These are phyloP conservation scores for Clarireedia hainanense DNA, from an alignment of 2,329 filamentous ascomycete species.

Conservation along the genomic window DNA sequence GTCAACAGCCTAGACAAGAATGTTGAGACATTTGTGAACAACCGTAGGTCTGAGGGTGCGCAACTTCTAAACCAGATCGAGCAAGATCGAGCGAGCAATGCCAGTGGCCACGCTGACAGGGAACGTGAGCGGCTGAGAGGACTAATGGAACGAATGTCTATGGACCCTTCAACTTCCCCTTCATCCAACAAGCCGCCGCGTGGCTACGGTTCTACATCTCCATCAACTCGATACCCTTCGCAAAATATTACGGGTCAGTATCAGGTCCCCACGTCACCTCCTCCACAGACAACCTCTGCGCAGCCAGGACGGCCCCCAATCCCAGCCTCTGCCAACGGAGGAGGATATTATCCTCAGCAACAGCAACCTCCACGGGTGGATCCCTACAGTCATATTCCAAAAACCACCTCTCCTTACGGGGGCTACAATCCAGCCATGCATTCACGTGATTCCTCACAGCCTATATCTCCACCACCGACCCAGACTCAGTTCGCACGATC, in stretches of 20 bases:
- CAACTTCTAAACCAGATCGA: slow-evolving; percentile 77
- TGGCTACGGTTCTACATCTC: slow-evolving; percentile 30
- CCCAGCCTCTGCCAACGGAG: slow-evolving; percentile 33
- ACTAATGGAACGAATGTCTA: slow-evolving; percentile 92
- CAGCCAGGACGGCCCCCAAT: slow-evolving; percentile 37
- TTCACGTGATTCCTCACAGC: slow-evolving; percentile 26
- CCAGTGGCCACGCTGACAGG: slow-evolving; percentile 49
- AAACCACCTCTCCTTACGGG: slow-evolving; percentile 39
- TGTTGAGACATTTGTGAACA: slow-evolving; percentile 94
- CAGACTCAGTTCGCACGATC: slow-evolving; percentile 42
- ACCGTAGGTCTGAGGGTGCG: slow-evolving; percentile 82
- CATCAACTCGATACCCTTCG: slow-evolving; percentile 42
- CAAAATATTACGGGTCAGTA: slow-evolving; percentile 50
- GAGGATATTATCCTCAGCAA: slow-evolving; percentile 23
- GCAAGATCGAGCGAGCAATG: slow-evolving; percentile 26
- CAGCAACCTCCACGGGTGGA: slow-evolving; percentile 7
- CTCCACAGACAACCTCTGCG: slow-evolving; percentile 27
- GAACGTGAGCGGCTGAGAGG: slow-evolving; percentile 80
- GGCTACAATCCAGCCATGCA: slow-evolving; percentile 34
- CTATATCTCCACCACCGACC: slow-evolving; percentile 34
- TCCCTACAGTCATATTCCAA: slow-evolving; percentile 27
- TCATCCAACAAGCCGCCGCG: slow-evolving; percentile 32
- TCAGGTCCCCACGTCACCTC: slow-evolving; percentile 48
- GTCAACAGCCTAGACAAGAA: slow-evolving; percentile 90
- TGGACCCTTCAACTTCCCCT: slow-evolving; percentile 52